Evolutionary conservation across 2,329 filamentous ascomycete genomes (phyloP).

Genomic region (Xylariomycetidae sp.): DNA sequence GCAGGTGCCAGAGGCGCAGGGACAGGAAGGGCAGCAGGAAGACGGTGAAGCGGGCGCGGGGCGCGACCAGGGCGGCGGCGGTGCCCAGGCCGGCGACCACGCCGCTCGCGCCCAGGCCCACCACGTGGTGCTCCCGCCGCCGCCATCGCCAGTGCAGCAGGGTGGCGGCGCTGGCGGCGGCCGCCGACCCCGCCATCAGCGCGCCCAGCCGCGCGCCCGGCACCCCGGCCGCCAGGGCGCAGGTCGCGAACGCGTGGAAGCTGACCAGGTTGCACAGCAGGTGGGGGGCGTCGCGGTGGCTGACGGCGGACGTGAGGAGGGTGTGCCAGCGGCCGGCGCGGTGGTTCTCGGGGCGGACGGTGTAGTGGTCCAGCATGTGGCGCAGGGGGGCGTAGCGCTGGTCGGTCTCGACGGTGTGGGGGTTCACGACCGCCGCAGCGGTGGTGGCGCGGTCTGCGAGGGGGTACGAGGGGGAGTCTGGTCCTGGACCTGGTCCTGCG

Average conservation of each 20-base stretch:
- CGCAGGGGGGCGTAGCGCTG: too few relatives aligned
- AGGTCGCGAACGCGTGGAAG: conserved; percentile 8
- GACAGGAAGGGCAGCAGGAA: conserved; percentile 16
- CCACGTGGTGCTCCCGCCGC: conserved; percentile 3
- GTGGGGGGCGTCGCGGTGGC: conserved; percentile 13
- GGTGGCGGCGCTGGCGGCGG: conserved; percentile 10
- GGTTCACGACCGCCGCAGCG: too few relatives aligned
- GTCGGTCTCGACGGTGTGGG: too few relatives aligned
- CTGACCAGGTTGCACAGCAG: conserved; percentile 19
- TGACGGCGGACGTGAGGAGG: conserved; percentile 15
- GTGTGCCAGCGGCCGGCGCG: conserved; percentile 19
- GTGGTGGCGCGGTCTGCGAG: too few relatives aligned
- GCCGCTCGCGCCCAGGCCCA: conserved; percentile 17
- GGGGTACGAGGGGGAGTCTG: too few relatives aligned
- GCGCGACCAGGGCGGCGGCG: conserved; percentile 11
- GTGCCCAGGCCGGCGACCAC: conserved; percentile 17
- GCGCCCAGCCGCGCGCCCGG: conserved; percentile 5
- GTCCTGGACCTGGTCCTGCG: too few relatives aligned
- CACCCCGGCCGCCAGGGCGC: conserved; percentile 10
- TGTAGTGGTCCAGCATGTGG: conserved; percentile 16
- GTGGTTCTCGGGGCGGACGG: conserved; percentile 13
- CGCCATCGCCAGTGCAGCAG: conserved; percentile 9
- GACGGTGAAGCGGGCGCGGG: conserved; percentile 10
- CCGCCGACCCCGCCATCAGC: conserved; percentile 15
- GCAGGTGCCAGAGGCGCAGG: too few relatives aligned